Evolutionary conservation across 208 protist genomes (phyloP), one percentile per base, ranked within the genome.

Genomic region (Crithidia brevicula): DNA sequence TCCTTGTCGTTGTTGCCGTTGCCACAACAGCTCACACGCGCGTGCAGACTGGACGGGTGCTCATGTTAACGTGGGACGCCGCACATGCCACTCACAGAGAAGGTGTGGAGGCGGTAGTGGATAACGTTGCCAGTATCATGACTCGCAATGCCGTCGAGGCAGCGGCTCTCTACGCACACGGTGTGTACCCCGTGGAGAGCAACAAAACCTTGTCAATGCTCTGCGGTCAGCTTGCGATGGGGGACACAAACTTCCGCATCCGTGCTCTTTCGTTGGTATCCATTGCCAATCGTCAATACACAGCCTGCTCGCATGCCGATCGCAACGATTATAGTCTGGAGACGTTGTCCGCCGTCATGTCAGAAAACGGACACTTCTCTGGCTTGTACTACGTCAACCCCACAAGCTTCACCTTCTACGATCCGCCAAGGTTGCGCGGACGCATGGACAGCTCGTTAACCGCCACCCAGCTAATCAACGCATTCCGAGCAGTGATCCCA

Each of bases 181-280:
- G 31, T 16, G 4, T 4, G 3, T 43, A 43, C 11, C 33, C 33
- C n/a, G n/a, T 58, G 1, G 52, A 58, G 20, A 58, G 52, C 20
- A 58, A 58, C 33, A 23, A 22, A 27, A 58, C 52, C 2, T 20
- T 58, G n/a, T 43, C 52, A 33, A 58, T 58, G 52, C 33, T 58
- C 18, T 58, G 52, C 27, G 52, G 31, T 16, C 30, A 45, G 33
- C 30, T 58, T 6, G 52, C 33, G 31, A 58, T 58, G 52, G 28
- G 52, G 7, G 52, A 58, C 52, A 22, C 33, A 2, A 25, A 23
- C 5, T 58, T 23, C 27, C 52, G 33, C 16, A 8, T 58, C 4
- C 52, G 52, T 7, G 7, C 33, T 2, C 52, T 58, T 5, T 8
- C n/a, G n/a, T 18, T 58, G 4, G 52, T 6, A 4, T 16, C 50